These are phyloP conservation scores for Cladosporium sp. DNA, from an alignment of 2,329 filamentous ascomycete species.

Conservation along the genomic window DNA sequence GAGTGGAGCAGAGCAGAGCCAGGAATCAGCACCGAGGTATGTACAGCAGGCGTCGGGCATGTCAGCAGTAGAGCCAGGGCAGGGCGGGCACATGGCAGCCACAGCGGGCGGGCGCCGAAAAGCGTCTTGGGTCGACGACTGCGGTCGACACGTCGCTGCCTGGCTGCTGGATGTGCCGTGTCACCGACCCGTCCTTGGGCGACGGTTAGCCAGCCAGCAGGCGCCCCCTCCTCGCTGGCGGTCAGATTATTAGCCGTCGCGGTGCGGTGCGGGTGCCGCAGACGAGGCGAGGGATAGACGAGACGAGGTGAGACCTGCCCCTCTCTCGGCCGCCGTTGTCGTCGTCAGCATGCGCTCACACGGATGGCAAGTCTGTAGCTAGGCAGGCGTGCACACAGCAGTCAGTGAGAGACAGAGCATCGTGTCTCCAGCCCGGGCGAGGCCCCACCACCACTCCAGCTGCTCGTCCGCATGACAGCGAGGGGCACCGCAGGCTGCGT, in stretches of 20 bases:
- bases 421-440: too few relatives aligned
- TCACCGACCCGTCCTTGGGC: background rate
- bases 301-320: too few relatives aligned
- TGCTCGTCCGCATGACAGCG: background rate
- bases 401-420: background rate
- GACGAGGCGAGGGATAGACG: too few relatives aligned
- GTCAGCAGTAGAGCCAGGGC: conserved; percentile 9
- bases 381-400: background rate
- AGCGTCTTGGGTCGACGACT: background rate
- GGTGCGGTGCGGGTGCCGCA: too few relatives aligned
- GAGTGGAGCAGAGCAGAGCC: too few relatives aligned
- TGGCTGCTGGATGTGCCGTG: conserved; percentile 9
- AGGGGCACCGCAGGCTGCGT: background rate
- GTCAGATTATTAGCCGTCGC: too few relatives aligned
- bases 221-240: too few relatives aligned
- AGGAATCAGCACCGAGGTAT: background rate
- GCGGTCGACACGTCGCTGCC: background rate
- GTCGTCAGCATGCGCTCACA: too few relatives aligned
- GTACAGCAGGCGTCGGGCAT: background rate
- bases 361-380: too few relatives aligned
- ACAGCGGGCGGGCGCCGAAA: conserved; percentile 1
- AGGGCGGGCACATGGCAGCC: conserved; percentile 4
- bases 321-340: too few relatives aligned
- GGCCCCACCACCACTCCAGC: too few relatives aligned
- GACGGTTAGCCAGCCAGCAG: too few relatives aligned